Base-by-base conservation (phyloP, 495 filamentous ascomycete genomes). In the Aspergillus asperescens region DNA sequence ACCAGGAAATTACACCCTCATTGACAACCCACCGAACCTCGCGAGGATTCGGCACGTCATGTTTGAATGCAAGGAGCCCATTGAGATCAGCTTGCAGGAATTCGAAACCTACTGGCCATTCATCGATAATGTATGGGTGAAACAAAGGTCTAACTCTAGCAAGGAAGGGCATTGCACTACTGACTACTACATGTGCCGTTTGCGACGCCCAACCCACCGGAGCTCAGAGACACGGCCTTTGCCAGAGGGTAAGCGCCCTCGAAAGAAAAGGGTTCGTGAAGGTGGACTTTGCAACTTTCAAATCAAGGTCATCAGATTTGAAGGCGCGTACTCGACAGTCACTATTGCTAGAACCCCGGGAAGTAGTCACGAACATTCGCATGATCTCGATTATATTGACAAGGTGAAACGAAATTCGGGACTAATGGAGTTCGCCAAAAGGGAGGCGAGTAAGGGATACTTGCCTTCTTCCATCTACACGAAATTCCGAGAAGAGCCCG, bases 81-180 rank as follows among this genome's bases (percentile, higher is more conserved):
- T 80, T 40, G 77, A 78, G 58, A 76, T 77, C 50, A 76, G 68
- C 18, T 57, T 72, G 29, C 65, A 71, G 18, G 76, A 79, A 29
- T 77, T 78, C 40, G 75, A 79, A 46, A 74, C 68, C 12, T 78
- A 79, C 54, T 79, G 75, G 75, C 76, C 75, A 3, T 79, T 77
- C 41, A 73, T 79, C 23, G 75, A 78, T 46, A 79, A 79, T 58
- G 73, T 78, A 13, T 79, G 74, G 75, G 72, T 77, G 3, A 74
- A 77, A 41, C 75, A 79, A 46, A 72, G 75, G 50, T 72, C 74
- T 12, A 73, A 75, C 44, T 67, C 75, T 5, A 76, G 74, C 57
- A 75, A 73, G 54, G 74, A 73, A 47, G 75, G 75, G 10, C 71
- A 72, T 45, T 74, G 69, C 48, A 75, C 68, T 3, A 77, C 76